Percentiles rank a stretch among this genome's conserved stretches.
Evolutionary conservation across 345 rosid species (phyloP).

Genomic region (Abelmoschus esculentus): DNA sequence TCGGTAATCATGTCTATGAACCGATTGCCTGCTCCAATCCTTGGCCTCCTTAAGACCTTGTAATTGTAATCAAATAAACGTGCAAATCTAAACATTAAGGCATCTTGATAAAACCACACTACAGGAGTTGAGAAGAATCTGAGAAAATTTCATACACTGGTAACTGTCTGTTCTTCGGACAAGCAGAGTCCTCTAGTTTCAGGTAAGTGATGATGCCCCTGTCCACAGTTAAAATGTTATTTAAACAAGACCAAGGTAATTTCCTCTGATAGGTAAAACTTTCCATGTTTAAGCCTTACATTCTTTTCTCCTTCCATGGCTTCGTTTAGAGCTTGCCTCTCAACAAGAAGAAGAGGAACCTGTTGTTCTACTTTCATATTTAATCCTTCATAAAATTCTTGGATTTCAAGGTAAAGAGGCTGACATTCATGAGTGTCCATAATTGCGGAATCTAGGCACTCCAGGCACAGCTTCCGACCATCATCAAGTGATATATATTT

Average conservation of each 20-base stretch:
- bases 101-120: not conserved
- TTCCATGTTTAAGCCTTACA: slow-evolving; percentile 19
- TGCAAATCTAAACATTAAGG: not conserved
- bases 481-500: slow-evolving; percentile 63
- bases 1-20: slow-evolving; percentile 66
- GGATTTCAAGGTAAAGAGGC: slow-evolving; percentile 69
- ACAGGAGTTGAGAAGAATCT: not conserved
- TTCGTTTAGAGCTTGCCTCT: slow-evolving; percentile 72
- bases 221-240: not conserved
- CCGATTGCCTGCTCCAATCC: slow-evolving; percentile 56
- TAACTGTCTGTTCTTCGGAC: slow-evolving; percentile 92
- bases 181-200: slow-evolving; percentile 98
- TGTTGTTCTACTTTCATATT: slow-evolving; percentile 76
- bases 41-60: slow-evolving; percentile 79
- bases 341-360: slow-evolving; percentile 72
- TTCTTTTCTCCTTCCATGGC: slow-evolving; percentile 67
- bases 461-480: slow-evolving; percentile 74
- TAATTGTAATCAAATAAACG: slow-evolving; percentile 6
- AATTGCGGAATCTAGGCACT: slow-evolving; percentile 79
- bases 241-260: not conserved
- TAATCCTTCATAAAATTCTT: slow-evolving; percentile 74
- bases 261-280: slow-evolving; percentile 3
- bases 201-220: slow-evolving; percentile 96
- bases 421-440: slow-evolving; percentile 82
- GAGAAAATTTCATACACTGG: slow-evolving; percentile 43